These are phyloP conservation scores for Przewalskia tangutica DNA, from an alignment of 257 asterid species.

Conservation along the genomic window DNA sequence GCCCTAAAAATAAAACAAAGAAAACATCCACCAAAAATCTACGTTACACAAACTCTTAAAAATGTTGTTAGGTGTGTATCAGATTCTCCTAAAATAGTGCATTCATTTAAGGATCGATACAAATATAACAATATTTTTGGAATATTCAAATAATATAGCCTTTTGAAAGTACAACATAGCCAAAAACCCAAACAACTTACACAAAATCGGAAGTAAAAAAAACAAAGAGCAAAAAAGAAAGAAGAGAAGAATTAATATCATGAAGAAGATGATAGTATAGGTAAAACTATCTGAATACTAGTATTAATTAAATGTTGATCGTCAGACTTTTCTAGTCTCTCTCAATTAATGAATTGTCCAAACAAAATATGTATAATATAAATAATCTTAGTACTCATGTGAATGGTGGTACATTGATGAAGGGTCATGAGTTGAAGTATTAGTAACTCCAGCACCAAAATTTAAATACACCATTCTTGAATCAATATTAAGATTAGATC, in stretches of 20 bases:
- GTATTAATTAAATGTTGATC: neutral
- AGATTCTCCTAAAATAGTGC: neutral
- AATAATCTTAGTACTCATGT: constrained; percentile 29
- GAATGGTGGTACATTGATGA: constrained; percentile 60
- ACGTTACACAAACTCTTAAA: neutral
- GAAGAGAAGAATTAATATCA: neutral
- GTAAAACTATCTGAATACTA: neutral
- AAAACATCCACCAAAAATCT: neutral
- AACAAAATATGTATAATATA: neutral
- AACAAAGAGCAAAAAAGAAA: neutral
- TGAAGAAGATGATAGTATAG: neutral
- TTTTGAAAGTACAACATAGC: neutral
- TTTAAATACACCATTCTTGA: constrained; percentile 77
- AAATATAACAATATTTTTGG: neutral
- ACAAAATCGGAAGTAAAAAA: neutral
- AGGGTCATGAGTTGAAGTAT: constrained; percentile 33
- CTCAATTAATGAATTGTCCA: neutral
- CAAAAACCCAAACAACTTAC: neutral
- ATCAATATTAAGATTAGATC: constrained; percentile 31
- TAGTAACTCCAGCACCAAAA: constrained; percentile 45
- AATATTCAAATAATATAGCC: neutral
- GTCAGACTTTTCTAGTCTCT: neutral
- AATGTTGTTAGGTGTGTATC: too few species aligned
- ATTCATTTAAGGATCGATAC: neutral
- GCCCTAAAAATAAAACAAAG: neutral